Evolutionary conservation across 192 early-diverging fungal species (phyloP), one percentile per base, ranked within the genome.

Genomic region (Coemansia sp.): DNA sequence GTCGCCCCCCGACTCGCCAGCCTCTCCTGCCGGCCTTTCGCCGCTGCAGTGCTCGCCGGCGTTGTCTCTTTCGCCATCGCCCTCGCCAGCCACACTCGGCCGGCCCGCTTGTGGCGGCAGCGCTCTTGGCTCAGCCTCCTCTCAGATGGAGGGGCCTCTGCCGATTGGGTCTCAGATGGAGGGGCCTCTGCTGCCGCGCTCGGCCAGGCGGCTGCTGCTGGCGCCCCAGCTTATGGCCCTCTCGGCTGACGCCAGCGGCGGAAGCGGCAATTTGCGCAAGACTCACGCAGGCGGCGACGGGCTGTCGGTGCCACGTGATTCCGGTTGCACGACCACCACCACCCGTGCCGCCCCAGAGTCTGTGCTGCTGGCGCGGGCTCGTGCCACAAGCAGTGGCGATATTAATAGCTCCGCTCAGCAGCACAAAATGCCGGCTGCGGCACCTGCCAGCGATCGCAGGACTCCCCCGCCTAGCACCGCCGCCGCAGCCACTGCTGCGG

Each of bases 251-350:
- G 24, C 47, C 12, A n/a, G n/a, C n/a, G n/a, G n/a, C n/a, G n/a
- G n/a, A n/a, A 24, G 47, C 45, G 45, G 45, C 65, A 67, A 67
- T 67, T 46, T 67, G 65, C 35, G 65, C 65, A 67, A 20, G 53
- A 31, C 65, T 19, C 65, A 67, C 45, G 47, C 45, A 25, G 4
- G 10, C 46, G 12, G 22, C 9, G 47, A 51, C 24, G 47, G 47
- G 31, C 65, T 29, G 41, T 9, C 45, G 58, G 32, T 27, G 47
- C 47, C 47, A 51, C 47, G 47, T 51, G 47, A 51, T 15, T 25
- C 47, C 22, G 47, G 27, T n/a, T 27, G 47, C n/a, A n/a, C n/a
- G n/a, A n/a, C n/a, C 24, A 25, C 47, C 24, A 24, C 46, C 22
- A 24, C 46, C n/a, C 41, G n/a, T 42, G 41, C 4, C 41, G 41